Evolutionary conservation across 306 rosid genomes (phyloP), one percentile per base, ranked within the genome.

Genomic region (peach (Prunus persica)): DNA sequence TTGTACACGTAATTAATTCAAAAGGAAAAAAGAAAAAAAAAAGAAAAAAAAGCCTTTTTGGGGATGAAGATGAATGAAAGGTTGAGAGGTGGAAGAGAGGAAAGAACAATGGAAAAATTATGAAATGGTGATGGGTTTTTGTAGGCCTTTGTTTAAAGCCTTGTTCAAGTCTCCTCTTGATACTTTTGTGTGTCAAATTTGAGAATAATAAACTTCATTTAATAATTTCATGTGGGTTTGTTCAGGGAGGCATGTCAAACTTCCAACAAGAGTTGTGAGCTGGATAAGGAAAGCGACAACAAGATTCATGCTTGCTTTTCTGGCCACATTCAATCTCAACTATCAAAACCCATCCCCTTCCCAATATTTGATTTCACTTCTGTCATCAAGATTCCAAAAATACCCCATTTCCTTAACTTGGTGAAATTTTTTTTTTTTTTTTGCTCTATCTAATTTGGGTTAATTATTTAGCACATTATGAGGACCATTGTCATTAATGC

Each of bases 201-300:
- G 9, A 2, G 18, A 66, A 71, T 65, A 46, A 70, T 51, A 22
- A 54, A 69, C 71, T 78, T 32, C 75, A 84, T 81, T 88, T 80
- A 88, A 87, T 87, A 82, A 76, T 85, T 80, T 93, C 89, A 90
- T 84, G 91, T 89, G 93, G 83, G 89, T 80, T 84, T 88, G 91
- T 82, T 86, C 78, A 82, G 86, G 84, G 56, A 52, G 88, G 65
- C 80, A 82, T 85, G 90, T 84, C 93, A 78, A 90, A 66, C 70
- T 77, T 84, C 91, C 83, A 85, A 75, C 71, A 65, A 55, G 86
- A 82, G 76, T 14, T 55, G 83, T 87, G 96, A 90, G 96, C 93
- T 93, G 96, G 88, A 87, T 65, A 47, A 61, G 83, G 88, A 90
- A 84, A 76, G 82, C 76, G 96, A 92, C 96, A 88, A 84, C 83